Evolutionary conservation across 2,329 filamentous ascomycete genomes (phyloP).

Genomic region (Colletotrichum musae): DNA sequence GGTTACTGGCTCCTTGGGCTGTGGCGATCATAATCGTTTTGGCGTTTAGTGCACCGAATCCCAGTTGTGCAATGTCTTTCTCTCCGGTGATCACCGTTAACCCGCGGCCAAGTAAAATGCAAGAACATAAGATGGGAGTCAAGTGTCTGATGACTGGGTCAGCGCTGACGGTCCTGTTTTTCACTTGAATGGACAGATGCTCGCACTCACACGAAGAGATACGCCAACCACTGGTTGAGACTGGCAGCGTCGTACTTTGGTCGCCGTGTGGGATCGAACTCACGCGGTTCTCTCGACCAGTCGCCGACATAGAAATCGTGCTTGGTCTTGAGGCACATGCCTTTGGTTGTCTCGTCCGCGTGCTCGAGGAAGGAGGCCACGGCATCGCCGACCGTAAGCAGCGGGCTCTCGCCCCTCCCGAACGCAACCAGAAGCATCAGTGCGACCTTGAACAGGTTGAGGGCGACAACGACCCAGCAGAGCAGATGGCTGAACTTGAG

Average conservation of each 20-base stretch:
- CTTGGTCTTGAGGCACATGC: neutral
- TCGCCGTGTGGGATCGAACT: neutral
- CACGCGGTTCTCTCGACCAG: neutral
- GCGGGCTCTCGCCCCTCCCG: neutral
- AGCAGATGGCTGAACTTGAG: neutral
- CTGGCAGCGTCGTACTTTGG: neutral
- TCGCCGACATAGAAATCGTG: neutral
- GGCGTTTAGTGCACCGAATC: neutral
- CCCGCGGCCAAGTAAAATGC: too few species aligned
- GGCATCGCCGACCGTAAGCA: slow-evolving; percentile 21
- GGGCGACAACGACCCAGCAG: neutral
- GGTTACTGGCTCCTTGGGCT: too few species aligned
- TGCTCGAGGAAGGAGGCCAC: slow-evolving; percentile 3
- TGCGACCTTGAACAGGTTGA: neutral
- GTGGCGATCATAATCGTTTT: neutral
- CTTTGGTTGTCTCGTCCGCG: neutral
- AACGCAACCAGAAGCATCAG: slow-evolving; percentile 13
- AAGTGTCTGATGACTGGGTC: too few species aligned
- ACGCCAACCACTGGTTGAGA: neutral
- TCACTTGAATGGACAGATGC: neutral
- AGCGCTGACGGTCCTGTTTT: neutral
- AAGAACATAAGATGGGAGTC: too few species aligned
- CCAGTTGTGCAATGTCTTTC: neutral
- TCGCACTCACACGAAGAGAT: neutral
- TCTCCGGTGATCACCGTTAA: too few species aligned